Base-by-base conservation (phyloP, 164 flowering plant genomes). In the Buxus sempervirens region DNA sequence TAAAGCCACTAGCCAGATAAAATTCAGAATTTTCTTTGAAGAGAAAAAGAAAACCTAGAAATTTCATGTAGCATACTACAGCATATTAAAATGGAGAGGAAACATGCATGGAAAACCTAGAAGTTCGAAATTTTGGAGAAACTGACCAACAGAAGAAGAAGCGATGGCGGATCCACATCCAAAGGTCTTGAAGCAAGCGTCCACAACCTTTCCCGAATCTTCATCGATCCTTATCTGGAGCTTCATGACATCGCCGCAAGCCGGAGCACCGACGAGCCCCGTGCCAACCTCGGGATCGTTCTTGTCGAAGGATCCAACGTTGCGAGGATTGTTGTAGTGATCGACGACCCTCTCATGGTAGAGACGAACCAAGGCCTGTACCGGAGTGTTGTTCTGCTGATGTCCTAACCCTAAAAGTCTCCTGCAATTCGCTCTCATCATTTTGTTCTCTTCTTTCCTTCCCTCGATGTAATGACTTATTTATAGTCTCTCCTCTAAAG, bases 201-300 rank as follows among this genome's bases (percentile, higher is more conserved):
- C 93, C 16, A 77, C 78, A 41, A 90, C 85, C 74, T 80, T 77
- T 0, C 90, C 89, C 2, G 87, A 75, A 24, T 71, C 56, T 9
- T 85, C 86, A 54, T 90, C 91, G 65, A 88, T 83, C 84, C 77
- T 82, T 32, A 90, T 85, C 76, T 88, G 93, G 25, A 88, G 85
- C 85, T 90, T 90, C 96, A 90, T 90, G 42, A 90, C 96, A 76
- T 90, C 96, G 16, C 93, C 96, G 63, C 96, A 90, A 14, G 96
- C 96, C 24, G 96, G 96, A 10, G 96, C 96, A 0, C 96, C 96
- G 25, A 90, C 96, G 14, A 90, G 83, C 0, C 96, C 96, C 10
- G 96, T 90, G 8, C 93, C 96, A 18, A 90, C 91, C 25, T 66
- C 60, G 9, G 93, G 90, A 66, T 90, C 93, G 68, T 70, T 77